phyloP scores from a whole-genome alignment of 108 stramenopile genomes.

The Asterionellopsis glacialis region DNA sequence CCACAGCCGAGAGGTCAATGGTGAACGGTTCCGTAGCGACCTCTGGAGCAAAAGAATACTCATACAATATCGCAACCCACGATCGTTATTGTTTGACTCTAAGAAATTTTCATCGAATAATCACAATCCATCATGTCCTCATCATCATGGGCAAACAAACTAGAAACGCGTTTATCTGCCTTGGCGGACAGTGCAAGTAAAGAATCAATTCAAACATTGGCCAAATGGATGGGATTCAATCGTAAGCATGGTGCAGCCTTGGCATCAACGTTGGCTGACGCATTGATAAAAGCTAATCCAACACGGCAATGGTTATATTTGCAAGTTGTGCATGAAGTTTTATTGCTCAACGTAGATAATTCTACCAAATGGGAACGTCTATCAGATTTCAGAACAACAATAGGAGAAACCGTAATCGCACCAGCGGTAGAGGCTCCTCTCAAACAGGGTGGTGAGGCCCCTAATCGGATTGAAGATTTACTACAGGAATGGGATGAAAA shows the following conservation, averaged over 20 bases:
- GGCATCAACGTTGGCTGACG: slow-evolving; percentile 5
- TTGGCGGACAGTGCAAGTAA: slow-evolving; percentile 37
- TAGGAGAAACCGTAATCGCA: slow-evolving; percentile 48
- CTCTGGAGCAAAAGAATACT: no score
- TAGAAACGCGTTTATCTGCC: slow-evolving; percentile 34
- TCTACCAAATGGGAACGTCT: slow-evolving; percentile 33
- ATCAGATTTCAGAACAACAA: slow-evolving; percentile 31
- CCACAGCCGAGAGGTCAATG: no score
- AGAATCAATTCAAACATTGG: slow-evolving; percentile 48
- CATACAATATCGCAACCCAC: no score
- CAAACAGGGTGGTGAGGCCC: slow-evolving; percentile 3
- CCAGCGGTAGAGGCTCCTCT: slow-evolving; percentile 27
- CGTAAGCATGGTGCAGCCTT: slow-evolving; percentile 33
- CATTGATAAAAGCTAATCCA: neutral
- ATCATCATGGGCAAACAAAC: slow-evolving; percentile 32
- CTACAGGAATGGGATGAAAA: slow-evolving; percentile 48
- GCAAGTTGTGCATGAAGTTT: slow-evolving; percentile 37
- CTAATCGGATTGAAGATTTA: slow-evolving; percentile 9
- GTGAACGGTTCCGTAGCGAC: no score
- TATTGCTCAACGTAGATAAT: slow-evolving; percentile 21
- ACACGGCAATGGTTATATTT: slow-evolving; percentile 40
- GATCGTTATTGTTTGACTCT: no score
- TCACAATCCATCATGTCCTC: slow-evolving; percentile 5
- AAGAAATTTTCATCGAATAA: no score
- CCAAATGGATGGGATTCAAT: slow-evolving; percentile 55